Evolutionary conservation across 306 rosid genomes (phyloP), one percentile per base, ranked within the genome.

Genomic region (Sphenostylis stenocarpa): DNA sequence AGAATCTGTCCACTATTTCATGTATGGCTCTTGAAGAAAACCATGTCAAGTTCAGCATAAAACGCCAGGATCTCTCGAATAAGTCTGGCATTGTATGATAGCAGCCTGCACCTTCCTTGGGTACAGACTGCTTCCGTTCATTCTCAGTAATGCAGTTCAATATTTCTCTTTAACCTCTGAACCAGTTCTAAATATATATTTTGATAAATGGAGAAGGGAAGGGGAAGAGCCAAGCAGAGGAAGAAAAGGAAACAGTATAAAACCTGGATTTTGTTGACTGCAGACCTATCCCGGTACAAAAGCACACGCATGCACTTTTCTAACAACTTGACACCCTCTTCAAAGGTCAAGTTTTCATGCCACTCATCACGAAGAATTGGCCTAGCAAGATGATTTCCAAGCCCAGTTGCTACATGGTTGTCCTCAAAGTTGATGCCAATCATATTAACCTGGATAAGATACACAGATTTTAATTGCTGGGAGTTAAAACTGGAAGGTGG

Each of bases 301-400:
- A 95, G 97, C 48, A 95, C 97, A 31, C 97, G 90, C 97, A 95
- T 95, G 88, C 99, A 95, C 75, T 95, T 95, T 89, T 92, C 99
- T 65, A 95, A 87, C 69, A 95, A 78, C 86, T 88, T 91, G 74
- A 95, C 92, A 3, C 90, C 99, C 62, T 92, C 99, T 89, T 90
- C 99, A 45, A 88, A 90, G 73, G 91, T 88, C 89, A 95, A 84
- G 71, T 90, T 82, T 68, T 88, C 97, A 70, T 86, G 91, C 99
- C 99, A 95, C 85, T 92, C 99, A 9, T 90, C 99, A 53, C 97
- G 99, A 60, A 92, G 99, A 85, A 95, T 88, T 51, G 99, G 99
- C 57, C 97, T 87, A 53, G 99, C 97, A 65, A 95, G 97, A 76
- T 95, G 99, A 77, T 92, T 92, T n/a, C 99, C 99, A 73, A 92